Base-by-base conservation (phyloP, 2,329 filamentous ascomycete species). In the Colletotrichum sidae region DNA sequence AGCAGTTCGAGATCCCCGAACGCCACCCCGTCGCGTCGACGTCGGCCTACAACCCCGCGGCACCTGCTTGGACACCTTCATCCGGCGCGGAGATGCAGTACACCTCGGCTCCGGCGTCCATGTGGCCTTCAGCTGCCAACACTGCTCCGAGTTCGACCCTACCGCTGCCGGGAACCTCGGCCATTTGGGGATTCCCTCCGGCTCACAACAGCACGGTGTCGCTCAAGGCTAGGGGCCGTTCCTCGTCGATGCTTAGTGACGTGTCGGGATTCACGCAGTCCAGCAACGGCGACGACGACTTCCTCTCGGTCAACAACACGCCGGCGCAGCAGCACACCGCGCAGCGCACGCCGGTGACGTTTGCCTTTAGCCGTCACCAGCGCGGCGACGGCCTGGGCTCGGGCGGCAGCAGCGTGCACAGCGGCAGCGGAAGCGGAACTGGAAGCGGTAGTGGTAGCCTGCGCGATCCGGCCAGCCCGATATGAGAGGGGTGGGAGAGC, bases 251-350 rank as follows among this genome's bases (percentile, higher is more conserved):
- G 88, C 83, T 90, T 2, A 90, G 87, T 71, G 85, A 89, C 70
- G 79, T 90, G 3, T 89, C 87, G n/a, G 87, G 88, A 17, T 89
- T 90, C 70, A 90, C 88, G 8, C 86, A 90, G 76, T 87, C 84
- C 13, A 88, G 84, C 69, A 81, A 80, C 52, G 86, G 84, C 49
- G 85, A 85, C 25, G 80, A 82, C 17, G 80, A 79, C 46, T 70
- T 68, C 41, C 55, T 67, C 56, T 67, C 64, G 49, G 52, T 52
- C 59, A 60, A 65, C 60, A 67, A 59, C 69, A 59, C 59, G 69
- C 68, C 17, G 55, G 71, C 55, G 53, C 70, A 46, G 67, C 61
- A 55, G 58, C 70, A 58, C 50, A 56, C 39, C 65, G 67, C 54
- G 57, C 55, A 57, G 66, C 68, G 49, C 49, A 68, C 62, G 67